Evolutionary conservation across 1,284 basidiomycete genomes (phyloP), one percentile per base, ranked within the genome.

Genomic region (Chalciporus sp.): DNA sequence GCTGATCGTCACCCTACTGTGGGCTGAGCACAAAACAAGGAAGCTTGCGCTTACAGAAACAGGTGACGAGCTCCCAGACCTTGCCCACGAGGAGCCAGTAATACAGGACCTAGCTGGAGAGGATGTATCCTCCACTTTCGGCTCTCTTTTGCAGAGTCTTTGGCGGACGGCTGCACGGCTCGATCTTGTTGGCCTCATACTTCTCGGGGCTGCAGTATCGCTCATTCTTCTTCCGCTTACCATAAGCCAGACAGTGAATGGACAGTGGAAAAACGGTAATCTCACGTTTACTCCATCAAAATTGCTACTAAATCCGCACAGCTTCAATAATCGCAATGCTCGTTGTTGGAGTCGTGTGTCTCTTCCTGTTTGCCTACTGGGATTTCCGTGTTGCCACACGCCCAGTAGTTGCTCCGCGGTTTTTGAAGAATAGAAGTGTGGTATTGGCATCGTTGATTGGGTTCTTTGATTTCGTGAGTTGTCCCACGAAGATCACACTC

Each of bases 141-240:
- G 42, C 23, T 43, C 51, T 19, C 20, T 53, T 8, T 48, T 51
- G n/a, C 54, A n/a, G 43, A 56, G 53, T 41, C 42, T 76, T 10
- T 62, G 70, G 43, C 58, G 64, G 10, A 64, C 69, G 31, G 72
- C 72, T 1, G 67, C 74, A 40, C 77, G 84, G 59, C 78, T 90
- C 35, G 88, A 91, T 61, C 56, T 86, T 41, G 62, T 86, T 20
- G 90, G 90, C 4, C 79, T 92, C n/a, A 35, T 84, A 28, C 77
- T 92, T 35, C 77, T 92, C 39, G 86, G 82, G 3, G 71, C 80
- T 12, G 81, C 81, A 0, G 71, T 86, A 29, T 77, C 81, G 2
- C 72, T 89, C 14, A 81, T 90, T 53, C 77, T 92, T 4, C 73
- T 90, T 6, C 90, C 90, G 1, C 72, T 90, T 26, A 88, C 87